Evolutionary conservation across 768 basidiomycete genomes (phyloP).

Genomic region (Dendrothele bispora): DNA sequence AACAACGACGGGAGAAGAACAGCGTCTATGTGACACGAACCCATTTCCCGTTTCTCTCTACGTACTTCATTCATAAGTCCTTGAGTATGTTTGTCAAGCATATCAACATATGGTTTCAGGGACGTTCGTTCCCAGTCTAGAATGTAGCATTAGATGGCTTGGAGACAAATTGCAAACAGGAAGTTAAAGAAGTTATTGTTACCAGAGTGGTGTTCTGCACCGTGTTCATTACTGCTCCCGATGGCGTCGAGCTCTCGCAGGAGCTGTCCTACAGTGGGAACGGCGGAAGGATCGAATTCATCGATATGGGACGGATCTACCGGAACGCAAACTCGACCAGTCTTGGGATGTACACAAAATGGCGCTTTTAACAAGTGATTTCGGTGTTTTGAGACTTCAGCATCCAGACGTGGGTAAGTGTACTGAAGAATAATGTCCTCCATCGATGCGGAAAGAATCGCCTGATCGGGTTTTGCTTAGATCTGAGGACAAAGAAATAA

Average conservation of each 20-base stretch:
- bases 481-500: constrained; percentile 6
- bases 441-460: constrained; percentile 59
- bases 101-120: constrained; percentile 84
- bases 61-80: constrained; percentile 58
- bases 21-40: constrained; percentile 19
- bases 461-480: constrained; percentile 30
- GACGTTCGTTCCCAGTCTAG: constrained; percentile 86
- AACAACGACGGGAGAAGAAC: background rate
- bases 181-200: constrained; percentile 7
- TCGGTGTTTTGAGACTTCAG: constrained; percentile 94
- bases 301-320: constrained; percentile 76
- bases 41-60: constrained; percentile 45
- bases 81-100: constrained; percentile 75
- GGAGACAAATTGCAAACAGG: background rate
- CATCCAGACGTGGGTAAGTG: constrained; percentile 94
- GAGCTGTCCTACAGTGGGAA: constrained; percentile 88
- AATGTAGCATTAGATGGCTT: background rate
- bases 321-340: constrained; percentile 93
- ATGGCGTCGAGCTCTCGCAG: constrained; percentile 69
- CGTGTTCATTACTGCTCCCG: constrained; percentile 27
- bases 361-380: constrained; percentile 98
- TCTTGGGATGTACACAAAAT: constrained; percentile 96
- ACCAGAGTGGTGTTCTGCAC: constrained; percentile 53
- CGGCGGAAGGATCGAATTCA: constrained; percentile 78
- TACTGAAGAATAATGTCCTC: constrained; percentile 92